A percentile compares a stretch with the other conserved stretches of the same genome.
Evolutionary conservation across 148 eudicot genomes (phyloP).

Genomic region (Gaultheria prostrata): DNA sequence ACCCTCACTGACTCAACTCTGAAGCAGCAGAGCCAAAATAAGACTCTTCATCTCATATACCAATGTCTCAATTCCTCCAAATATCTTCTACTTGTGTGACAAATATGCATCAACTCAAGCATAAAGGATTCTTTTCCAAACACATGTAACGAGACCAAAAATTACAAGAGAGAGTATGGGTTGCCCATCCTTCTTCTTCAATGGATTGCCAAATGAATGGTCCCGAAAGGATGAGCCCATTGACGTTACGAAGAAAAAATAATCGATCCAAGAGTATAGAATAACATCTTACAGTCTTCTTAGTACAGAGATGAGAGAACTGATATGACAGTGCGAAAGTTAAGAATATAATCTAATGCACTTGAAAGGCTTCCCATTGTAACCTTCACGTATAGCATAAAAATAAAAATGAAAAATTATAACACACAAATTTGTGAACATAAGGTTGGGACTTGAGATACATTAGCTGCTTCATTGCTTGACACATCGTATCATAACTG

Average conservation of each 20-base stretch:
- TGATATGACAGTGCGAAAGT: background rate
- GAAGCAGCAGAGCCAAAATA: background rate
- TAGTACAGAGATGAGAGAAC: slow-evolving; percentile 12
- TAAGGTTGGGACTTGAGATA: too few species aligned
- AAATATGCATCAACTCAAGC: background rate
- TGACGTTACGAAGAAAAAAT: background rate
- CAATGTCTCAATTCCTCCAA: background rate
- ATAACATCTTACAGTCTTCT: background rate
- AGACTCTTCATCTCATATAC: background rate
- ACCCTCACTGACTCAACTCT: background rate
- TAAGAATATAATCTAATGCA: background rate
- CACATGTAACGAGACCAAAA: background rate
- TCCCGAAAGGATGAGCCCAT: background rate
- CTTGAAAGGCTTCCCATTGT: background rate
- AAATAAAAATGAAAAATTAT: background rate
- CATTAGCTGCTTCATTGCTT: background rate
- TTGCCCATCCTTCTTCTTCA: background rate
- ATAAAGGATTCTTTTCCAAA: background rate
- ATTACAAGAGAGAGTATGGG: background rate
- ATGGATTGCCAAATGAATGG: background rate
- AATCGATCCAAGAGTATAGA: background rate
- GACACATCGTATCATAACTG: background rate
- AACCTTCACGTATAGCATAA: background rate
- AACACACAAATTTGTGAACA: background rate
- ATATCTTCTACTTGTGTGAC: background rate